Percentiles rank a stretch among this genome's conserved stretches.
These are phyloP conservation scores for Kluyveromyces nonfermentans DNA, from an alignment of 805 yeast species.

Conservation along the genomic window DNA sequence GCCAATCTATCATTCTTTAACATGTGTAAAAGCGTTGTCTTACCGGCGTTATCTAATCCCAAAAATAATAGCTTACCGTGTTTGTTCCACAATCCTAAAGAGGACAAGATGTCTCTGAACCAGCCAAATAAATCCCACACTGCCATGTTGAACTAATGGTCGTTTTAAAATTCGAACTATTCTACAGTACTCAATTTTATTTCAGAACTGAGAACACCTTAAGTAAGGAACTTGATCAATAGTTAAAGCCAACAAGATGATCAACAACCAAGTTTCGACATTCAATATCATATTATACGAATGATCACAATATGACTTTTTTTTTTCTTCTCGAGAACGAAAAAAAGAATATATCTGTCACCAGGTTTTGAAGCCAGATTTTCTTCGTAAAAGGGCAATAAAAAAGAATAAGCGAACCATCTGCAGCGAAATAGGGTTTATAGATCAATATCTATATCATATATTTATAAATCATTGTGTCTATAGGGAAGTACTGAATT, in stretches of 20 bases:
- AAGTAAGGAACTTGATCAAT: neutral
- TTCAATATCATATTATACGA: neutral
- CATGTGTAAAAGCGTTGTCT: slow-evolving; percentile 82
- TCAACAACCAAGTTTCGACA: neutral
- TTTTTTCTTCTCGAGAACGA: too few species aligned
- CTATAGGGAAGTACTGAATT: too few species aligned
- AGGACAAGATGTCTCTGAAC: slow-evolving; percentile 65
- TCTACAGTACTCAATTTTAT: too few species aligned
- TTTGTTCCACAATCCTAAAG: slow-evolving; percentile 81
- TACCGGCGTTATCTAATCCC: slow-evolving; percentile 97
- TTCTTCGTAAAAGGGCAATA: too few species aligned
- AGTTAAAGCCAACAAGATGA: neutral
- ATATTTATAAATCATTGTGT: too few species aligned
- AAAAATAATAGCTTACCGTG: slow-evolving; percentile 93
- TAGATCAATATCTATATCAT: too few species aligned
- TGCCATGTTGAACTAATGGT: neutral
- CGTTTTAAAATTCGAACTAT: too few species aligned
- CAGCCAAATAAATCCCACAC: slow-evolving; percentile 29
- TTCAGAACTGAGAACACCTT: too few species aligned
- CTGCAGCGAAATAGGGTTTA: too few species aligned
- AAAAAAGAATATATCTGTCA: too few species aligned
- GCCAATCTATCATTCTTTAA: slow-evolving; percentile 94
- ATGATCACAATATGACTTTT: neutral
- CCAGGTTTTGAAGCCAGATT: too few species aligned
- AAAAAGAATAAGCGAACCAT: too few species aligned